Percentiles rank a stretch among this genome's conserved stretches.
phyloP scores from a whole-genome alignment of 2,329 filamentous ascomycete genomes.

The Exutisphaerella laricina region DNA sequence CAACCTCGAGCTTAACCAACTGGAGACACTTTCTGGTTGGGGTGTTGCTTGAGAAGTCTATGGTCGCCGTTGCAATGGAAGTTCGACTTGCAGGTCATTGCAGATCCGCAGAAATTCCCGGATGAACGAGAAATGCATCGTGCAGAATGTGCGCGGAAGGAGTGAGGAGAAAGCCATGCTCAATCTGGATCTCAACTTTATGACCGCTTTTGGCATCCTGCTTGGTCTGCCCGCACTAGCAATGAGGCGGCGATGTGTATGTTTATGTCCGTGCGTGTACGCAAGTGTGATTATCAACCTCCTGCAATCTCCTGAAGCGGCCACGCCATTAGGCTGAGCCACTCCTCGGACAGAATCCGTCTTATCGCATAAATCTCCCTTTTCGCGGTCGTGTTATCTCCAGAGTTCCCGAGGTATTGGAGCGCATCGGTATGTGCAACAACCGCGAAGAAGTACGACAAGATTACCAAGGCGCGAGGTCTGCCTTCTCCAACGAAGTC shows the following conservation, averaged over 20 bases:
- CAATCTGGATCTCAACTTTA: too few species aligned
- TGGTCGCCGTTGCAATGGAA: too few species aligned
- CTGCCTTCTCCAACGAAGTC: constrained; percentile 29
- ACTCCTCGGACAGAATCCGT: constrained; percentile 26
- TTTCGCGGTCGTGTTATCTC: constrained; percentile 21
- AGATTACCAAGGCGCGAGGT: constrained; percentile 32
- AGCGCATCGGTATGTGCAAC: constrained; percentile 26
- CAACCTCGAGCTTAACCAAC: too few species aligned
- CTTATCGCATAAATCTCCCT: constrained; percentile 28
- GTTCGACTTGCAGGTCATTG: too few species aligned
- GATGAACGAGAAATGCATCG: too few species aligned
- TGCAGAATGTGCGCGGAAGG: too few species aligned
- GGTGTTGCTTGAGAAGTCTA: too few species aligned
- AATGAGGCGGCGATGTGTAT: neutral
- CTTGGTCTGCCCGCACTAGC: neutral
- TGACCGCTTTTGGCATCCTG: too few species aligned
- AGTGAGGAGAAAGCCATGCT: too few species aligned
- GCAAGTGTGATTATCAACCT: constrained; percentile 9
- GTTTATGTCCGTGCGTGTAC: too few species aligned
- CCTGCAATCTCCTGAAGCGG: constrained; percentile 23
- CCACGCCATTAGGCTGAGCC: constrained; percentile 31
- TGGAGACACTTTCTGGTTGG: too few species aligned
- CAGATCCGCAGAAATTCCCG: too few species aligned
- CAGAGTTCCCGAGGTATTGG: constrained; percentile 29
- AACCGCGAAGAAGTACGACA: constrained; percentile 34